Evolutionary conservation across 108 stramenopile species (phyloP).

Genomic region (Epithemia pelagica): DNA sequence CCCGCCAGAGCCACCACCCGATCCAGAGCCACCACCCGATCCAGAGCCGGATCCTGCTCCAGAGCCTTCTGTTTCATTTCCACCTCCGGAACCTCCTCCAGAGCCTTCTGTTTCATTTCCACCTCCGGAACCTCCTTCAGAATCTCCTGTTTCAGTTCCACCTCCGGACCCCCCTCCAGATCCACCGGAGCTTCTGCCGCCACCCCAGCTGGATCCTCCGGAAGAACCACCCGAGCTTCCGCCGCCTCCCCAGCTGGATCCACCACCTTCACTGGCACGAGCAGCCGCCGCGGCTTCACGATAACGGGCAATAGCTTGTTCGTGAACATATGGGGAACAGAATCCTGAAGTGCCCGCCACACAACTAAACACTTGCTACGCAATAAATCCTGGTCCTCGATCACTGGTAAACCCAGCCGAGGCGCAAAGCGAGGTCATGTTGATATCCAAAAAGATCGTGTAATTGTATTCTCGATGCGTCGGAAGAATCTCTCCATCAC

Average conservation of each 20-base stretch:
- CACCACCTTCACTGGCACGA: neutral
- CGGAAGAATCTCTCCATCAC: neutral
- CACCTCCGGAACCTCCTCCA: neutral
- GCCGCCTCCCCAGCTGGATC: neutral
- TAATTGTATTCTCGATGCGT: slow-evolving; percentile 17
- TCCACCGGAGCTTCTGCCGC: neutral
- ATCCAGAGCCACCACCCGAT: neutral
- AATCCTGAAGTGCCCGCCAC: slow-evolving; percentile 11
- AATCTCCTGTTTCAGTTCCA: slow-evolving; percentile 1
- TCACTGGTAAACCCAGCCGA: slow-evolving; percentile 5
- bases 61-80: too few relatives aligned
- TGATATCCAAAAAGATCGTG: neutral
- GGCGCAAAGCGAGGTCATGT: neutral
- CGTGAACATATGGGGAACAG: slow-evolving; percentile 28
- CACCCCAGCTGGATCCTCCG: too few relatives aligned
- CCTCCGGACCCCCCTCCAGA: neutral
- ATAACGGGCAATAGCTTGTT: slow-evolving; percentile 7
- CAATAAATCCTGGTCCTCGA: slow-evolving; percentile 2
- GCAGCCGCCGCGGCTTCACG: neutral
- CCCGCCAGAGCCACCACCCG: neutral
- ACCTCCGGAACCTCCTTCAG: neutral
- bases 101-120: slow-evolving; percentile 2
- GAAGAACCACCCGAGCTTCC: neutral
- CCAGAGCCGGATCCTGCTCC: too few relatives aligned
- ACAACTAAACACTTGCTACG: slow-evolving; percentile 10